Evolutionary conservation across 768 basidiomycete genomes (phyloP).

Genomic region (Exidia glandulosa): DNA sequence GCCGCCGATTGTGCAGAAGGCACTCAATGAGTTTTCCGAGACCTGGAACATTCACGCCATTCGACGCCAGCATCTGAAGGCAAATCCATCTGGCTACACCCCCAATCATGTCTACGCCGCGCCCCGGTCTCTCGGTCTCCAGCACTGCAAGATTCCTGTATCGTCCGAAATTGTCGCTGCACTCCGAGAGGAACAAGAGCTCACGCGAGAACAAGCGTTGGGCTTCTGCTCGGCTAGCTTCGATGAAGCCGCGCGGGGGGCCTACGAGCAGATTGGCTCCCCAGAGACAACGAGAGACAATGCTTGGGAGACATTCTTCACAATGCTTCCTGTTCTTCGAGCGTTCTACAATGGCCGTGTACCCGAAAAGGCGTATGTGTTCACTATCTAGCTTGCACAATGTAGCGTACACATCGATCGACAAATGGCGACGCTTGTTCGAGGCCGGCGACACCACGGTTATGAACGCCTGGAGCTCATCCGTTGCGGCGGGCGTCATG

Average conservation of each 20-base stretch:
- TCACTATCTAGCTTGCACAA: neutral
- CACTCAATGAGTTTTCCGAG: conserved; percentile 16
- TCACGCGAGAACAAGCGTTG: neutral
- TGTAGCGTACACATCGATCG: no score
- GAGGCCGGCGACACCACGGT: no score
- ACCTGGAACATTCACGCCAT: conserved; percentile 23
- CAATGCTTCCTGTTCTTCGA: neutral
- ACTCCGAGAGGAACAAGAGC: neutral
- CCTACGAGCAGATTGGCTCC: neutral
- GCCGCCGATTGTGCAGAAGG: conserved; percentile 18
- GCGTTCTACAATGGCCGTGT: neutral
- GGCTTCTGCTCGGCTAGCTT: neutral
- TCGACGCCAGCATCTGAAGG: conserved; percentile 13
- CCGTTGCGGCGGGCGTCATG: no score
- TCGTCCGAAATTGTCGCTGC: neutral
- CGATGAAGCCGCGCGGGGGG: neutral
- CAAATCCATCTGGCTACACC: conserved; percentile 18
- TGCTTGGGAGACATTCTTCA: neutral
- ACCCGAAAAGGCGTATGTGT: neutral
- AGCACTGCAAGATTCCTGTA: neutral
- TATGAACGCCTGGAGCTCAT: no score
- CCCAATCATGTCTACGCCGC: conserved; percentile 4
- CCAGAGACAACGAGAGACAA: neutral
- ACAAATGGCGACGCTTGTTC: no score
- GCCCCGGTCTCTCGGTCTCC: neutral